Conservation (phyloP, 257 asterid genomes). For the Nicotiana tomentosiformis region DNA sequence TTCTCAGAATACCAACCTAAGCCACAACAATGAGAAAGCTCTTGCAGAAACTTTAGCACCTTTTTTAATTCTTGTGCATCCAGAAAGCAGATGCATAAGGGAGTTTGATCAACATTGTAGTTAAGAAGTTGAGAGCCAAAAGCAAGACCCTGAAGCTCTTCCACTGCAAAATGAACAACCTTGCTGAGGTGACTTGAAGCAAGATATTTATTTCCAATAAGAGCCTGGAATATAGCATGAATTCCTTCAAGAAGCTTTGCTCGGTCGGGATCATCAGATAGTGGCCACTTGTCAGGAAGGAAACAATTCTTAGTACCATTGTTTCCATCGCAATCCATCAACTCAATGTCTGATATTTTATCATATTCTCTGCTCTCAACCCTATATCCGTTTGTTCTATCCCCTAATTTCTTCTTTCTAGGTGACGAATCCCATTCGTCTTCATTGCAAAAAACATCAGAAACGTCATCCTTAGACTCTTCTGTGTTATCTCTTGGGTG, state of each 20-base stretch:
- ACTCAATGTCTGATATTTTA: slow-evolving; percentile 44
- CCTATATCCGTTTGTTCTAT: slow-evolving; percentile 29
- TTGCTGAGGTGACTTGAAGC: slow-evolving; percentile 82
- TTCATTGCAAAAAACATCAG: slow-evolving; percentile 54
- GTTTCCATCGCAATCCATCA: slow-evolving; percentile 87
- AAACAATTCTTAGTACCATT: slow-evolving; percentile 42
- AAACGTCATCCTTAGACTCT: slow-evolving; percentile 58
- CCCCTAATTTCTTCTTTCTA: slow-evolving; percentile 37
- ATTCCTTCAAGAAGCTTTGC: slow-evolving; percentile 79
- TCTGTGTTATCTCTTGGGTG: slow-evolving; percentile 31
- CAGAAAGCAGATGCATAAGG: slow-evolving; percentile 76
- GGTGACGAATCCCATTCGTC: slow-evolving; percentile 60
- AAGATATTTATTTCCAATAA: slow-evolving; percentile 60
- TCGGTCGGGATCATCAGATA: slow-evolving; percentile 81
- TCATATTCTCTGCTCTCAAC: slow-evolving; percentile 52
- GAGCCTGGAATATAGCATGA: slow-evolving; percentile 53
- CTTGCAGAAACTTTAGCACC: slow-evolving; percentile 78
- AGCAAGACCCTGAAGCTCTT: slow-evolving; percentile 73
- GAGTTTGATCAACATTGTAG: slow-evolving; percentile 61
- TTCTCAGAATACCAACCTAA: slow-evolving; percentile 63
- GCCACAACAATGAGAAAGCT: slow-evolving; percentile 70
- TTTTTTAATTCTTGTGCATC: slow-evolving; percentile 75
- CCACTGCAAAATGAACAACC: slow-evolving; percentile 80
- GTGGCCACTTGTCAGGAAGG: slow-evolving; percentile 60
- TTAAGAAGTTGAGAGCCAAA: slow-evolving; percentile 66